Evolutionary conservation across 148 eudicot genomes (phyloP), one percentile per base, ranked within the genome.

Genomic region (Euryodendron excelsum): DNA sequence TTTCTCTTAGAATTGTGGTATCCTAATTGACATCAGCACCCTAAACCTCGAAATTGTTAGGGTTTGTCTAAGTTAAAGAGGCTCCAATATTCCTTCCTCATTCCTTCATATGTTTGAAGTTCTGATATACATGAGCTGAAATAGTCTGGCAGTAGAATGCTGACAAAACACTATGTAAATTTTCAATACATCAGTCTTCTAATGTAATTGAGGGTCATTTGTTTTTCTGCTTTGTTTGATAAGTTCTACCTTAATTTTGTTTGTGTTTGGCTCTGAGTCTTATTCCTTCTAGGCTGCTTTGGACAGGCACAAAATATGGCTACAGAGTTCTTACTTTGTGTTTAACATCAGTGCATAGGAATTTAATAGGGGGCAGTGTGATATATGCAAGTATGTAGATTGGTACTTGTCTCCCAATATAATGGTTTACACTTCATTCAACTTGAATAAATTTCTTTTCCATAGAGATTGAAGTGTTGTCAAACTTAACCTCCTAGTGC

Each of bases 361-460:
- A 66, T 37, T 33, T 66, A 9, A 36, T 18, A 20, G 36, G 45
- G 47, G 47, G 25, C 45, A 41, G 70, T 44, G 37, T 20, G 25
- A 37, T 36, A 23, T 15, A 37, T 39, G 70, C 14, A 63, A 63
- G 34, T 4, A 39, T 69, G 21, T 69, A 39, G 28, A 23, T 10
- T 23, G 0, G 21, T 41, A 69, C 72, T 36, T 12, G 4, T 39
- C 3, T 66, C 17, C n/a, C 30, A n/a, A 27, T 47, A 68, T 68
- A 50, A 66, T 66, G 50, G 2, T 67, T n/a, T 67, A 67, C 44
- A 65, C 30, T n/a, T 68, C 50, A 68, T 68, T 68, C 15, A n/a
- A 66, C 70, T 66, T 34, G 47, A 34, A 68, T 68, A 4, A 69
- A 69, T 23, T 7, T 20, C 45, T 48, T 69, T 14, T 41, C 20